These are phyloP conservation scores for Rubroboletus satanas DNA, from an alignment of 768 basidiomycete genomes.

Conservation along the genomic window DNA sequence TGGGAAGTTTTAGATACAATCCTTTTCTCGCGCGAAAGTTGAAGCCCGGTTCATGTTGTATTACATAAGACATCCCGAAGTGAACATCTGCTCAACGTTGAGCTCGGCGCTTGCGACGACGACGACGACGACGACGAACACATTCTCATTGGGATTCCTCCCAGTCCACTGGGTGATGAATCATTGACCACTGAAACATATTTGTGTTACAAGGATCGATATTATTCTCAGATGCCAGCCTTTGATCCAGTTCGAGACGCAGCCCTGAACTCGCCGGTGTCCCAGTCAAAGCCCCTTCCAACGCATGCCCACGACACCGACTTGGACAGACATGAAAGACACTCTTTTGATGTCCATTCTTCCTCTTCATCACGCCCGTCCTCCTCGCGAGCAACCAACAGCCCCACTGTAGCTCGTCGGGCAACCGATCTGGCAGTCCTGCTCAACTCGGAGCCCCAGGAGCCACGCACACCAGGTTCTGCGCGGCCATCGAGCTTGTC, in stretches of 20 bases:
- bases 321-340: slow-evolving; percentile 26
- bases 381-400: slow-evolving; percentile 33
- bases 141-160: not conserved
- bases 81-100: not conserved
- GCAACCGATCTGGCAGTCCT: slow-evolving; percentile 77
- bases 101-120: slow-evolving; percentile 3
- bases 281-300: slow-evolving; percentile 40
- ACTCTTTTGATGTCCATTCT: slow-evolving; percentile 33
- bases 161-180: slow-evolving; percentile 9
- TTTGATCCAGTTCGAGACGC: slow-evolving; percentile 90
- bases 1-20: not conserved
- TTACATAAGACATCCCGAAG: slow-evolving; percentile 13
- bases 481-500: slow-evolving; percentile 44
- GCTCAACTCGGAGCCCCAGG: slow-evolving; percentile 59
- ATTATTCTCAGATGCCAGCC: slow-evolving; percentile 32
- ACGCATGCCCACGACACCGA: slow-evolving; percentile 24
- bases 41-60: not conserved
- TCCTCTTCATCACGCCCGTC: slow-evolving; percentile 37
- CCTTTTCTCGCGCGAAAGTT: not conserved
- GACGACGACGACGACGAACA: slow-evolving; percentile 15
- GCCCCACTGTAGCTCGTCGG: slow-evolving; percentile 51
- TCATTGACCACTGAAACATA: slow-evolving; percentile 8
- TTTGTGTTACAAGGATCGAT: not conserved
- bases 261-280: slow-evolving; percentile 71
- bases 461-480: slow-evolving; percentile 34